These are phyloP conservation scores for Phlyctochytrium arcticum DNA, from an alignment of 192 early-diverging fungal species.

Conservation along the genomic window DNA sequence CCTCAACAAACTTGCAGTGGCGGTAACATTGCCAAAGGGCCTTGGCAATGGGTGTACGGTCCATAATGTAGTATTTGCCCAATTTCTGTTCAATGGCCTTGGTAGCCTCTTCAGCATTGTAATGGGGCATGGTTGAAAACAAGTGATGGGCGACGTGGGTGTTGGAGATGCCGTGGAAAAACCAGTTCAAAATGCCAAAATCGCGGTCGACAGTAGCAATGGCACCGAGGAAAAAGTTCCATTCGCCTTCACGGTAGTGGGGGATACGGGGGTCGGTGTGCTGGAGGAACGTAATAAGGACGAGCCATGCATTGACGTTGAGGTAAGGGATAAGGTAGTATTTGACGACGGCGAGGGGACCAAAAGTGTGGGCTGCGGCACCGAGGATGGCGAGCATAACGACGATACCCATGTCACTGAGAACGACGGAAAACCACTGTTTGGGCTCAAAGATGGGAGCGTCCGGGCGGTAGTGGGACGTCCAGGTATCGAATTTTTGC, in stretches of 20 bases:
- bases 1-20: conserved; percentile 87
- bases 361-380: conserved; percentile 49
- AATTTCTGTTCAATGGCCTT: conserved; percentile 71
- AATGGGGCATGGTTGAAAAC: conserved; percentile 98
- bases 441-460: conserved; percentile 75
- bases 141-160: conserved; percentile 95
- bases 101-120: conserved; percentile 87
- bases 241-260: conserved; percentile 79
- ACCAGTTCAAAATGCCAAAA: conserved; percentile 82
- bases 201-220: conserved; percentile 87
- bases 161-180: conserved; percentile 74
- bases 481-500: conserved; percentile 66
- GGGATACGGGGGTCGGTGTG: conserved; percentile 86
- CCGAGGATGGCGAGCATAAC: conserved; percentile 48
- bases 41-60: conserved; percentile 63
- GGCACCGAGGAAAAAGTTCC: conserved; percentile 92
- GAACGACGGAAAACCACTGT: conserved; percentile 64
- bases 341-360: conserved; percentile 58
- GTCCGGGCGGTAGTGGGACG: conserved; percentile 84
- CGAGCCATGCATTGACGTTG: conserved; percentile 92
- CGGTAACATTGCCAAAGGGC: conserved; percentile 66
- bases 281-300: conserved; percentile 93
- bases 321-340: conserved; percentile 93
- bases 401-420: conserved; percentile 73
- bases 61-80: conserved; percentile 75